Evolutionary conservation across 2,329 filamentous ascomycete species (phyloP).

Genomic region (Colletotrichum tabaci): DNA sequence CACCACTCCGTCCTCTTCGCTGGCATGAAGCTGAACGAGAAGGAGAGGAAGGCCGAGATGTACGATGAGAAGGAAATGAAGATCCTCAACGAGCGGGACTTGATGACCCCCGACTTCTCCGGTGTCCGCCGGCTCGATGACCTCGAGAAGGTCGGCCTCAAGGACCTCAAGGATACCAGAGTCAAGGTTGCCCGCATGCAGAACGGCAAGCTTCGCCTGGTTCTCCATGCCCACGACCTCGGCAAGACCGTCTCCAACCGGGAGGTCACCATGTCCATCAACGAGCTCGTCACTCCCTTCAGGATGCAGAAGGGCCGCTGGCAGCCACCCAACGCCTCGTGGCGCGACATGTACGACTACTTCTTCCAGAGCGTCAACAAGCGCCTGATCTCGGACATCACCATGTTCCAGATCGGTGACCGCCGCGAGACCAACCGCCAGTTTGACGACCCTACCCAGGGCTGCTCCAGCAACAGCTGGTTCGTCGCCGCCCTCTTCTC

Average conservation of each 20-base stretch:
- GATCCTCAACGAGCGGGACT: slow-evolving; percentile 59
- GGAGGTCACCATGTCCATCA: slow-evolving; percentile 57
- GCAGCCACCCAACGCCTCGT: slow-evolving; percentile 57
- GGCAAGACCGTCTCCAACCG: slow-evolving; percentile 56
- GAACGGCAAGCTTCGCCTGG: slow-evolving; percentile 61
- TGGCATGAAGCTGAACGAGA: slow-evolving; percentile 57
- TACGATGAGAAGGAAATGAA: slow-evolving; percentile 57
- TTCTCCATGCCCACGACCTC: slow-evolving; percentile 54
- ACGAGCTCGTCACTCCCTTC: slow-evolving; percentile 58
- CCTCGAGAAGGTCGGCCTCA: slow-evolving; percentile 57
- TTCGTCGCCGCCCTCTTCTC: slow-evolving; percentile 61
- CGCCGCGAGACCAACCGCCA: slow-evolving; percentile 43
- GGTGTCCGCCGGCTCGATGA: slow-evolving; percentile 55
- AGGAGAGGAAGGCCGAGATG: slow-evolving; percentile 55
- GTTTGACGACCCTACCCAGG: slow-evolving; percentile 61
- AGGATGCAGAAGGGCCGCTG: slow-evolving; percentile 51
- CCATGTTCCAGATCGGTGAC: slow-evolving; percentile 48
- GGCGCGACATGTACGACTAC: slow-evolving; percentile 57
- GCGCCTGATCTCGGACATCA: slow-evolving; percentile 52
- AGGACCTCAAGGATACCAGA: slow-evolving; percentile 52
- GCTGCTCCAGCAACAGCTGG: slow-evolving; percentile 59
- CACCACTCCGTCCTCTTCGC: slow-evolving; percentile 59
- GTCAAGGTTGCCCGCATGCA: slow-evolving; percentile 59
- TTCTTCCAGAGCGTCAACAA: slow-evolving; percentile 52
- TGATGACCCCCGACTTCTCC: slow-evolving; percentile 60